Evolutionary conservation across 2,329 filamentous ascomycete genomes (phyloP).

Genomic region (Microascus cirrosus): DNA sequence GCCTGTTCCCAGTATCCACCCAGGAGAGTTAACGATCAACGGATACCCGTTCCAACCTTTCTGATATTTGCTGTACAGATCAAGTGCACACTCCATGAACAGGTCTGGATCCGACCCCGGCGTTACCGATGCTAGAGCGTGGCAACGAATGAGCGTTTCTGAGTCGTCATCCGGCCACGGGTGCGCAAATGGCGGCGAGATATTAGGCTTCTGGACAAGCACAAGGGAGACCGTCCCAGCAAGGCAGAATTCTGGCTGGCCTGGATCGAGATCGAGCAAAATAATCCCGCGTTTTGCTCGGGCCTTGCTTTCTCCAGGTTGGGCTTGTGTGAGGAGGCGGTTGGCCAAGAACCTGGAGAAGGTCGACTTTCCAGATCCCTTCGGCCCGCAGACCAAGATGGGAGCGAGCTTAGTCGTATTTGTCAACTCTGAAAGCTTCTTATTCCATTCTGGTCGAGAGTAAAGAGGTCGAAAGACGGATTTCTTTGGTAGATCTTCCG

Average conservation of each 20-base stretch:
- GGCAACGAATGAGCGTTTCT: constrained; percentile 39
- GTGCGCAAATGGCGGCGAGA: constrained; percentile 59
- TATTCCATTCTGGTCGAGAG: constrained; percentile 50
- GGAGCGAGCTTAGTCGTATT: constrained; percentile 19
- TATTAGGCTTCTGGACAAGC: constrained; percentile 46
- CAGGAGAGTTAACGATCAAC: constrained; percentile 62
- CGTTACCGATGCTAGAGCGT: constrained; percentile 54
- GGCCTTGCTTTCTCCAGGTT: not conserved
- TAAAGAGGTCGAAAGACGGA: constrained; percentile 40
- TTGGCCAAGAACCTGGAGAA: constrained; percentile 59
- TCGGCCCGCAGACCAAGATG: constrained; percentile 54
- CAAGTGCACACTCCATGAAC: constrained; percentile 51
- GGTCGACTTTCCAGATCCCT: constrained; percentile 66
- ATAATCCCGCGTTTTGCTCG: constrained; percentile 25
- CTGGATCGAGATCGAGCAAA: constrained; percentile 67
- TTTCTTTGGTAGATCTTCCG: constrained; percentile 38
- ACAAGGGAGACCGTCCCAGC: constrained; percentile 61
- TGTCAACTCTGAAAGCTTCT: constrained; percentile 30
- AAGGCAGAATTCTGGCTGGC: constrained; percentile 63
- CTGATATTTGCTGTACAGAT: constrained; percentile 50
- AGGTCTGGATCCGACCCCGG: constrained; percentile 56
- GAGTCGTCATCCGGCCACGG: constrained; percentile 15
- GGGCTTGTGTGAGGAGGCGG: constrained; percentile 35
- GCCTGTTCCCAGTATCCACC: constrained; percentile 62
- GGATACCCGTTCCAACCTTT: constrained; percentile 33